Evolutionary conservation across 768 basidiomycete genomes (phyloP), one percentile per base, ranked within the genome.

Genomic region (Pleurotus ostreatus): DNA sequence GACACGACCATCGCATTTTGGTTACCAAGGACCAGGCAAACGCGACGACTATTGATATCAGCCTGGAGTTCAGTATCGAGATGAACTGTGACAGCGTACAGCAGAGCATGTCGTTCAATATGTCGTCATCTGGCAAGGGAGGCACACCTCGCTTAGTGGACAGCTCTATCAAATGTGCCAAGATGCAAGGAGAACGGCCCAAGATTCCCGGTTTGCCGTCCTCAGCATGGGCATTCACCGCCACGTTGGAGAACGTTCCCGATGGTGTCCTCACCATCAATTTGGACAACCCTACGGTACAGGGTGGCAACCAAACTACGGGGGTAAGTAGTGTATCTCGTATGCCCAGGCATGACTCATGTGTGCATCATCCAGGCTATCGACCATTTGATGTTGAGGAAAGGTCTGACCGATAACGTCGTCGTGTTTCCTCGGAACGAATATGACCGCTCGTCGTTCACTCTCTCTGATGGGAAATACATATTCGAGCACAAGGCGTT

Each of bases 341-440:
- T 55, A 44, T 37, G 38, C 8, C n/a, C 59, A 43, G 52, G 60
- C 47, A 25, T 56, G 47, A 5, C 49, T 51, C 46, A 46, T 39
- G 47, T 65, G 11, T 34, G 11, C 9, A 34, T 11, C 8, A 34
- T 34, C 1, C 8, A 88, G 84, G 71, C 78, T n/a, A 71, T 76
- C 38, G 94, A 96, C 68, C 88, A 86, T 64, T 73, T 96, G 26
- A 68, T 96, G 37, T 61, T 96, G 56, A 83, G 94, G 62, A 94
- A 94, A 69, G 94, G 94, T 40, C 63, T 77, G 12, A 57, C 79
- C 2, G 69, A 81, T 63, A 96, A 97, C 64, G 79, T 88, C 16
- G 86, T 97, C 76, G 85, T 97, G n/a, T 94, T 89, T 78, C 90
- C 92, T 0, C 76, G 80, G 18, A 80, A 83, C 40, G 92, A 95